phyloP scores from a whole-genome alignment of 768 basidiomycete species.

The Leccinum longicurvipes region DNA sequence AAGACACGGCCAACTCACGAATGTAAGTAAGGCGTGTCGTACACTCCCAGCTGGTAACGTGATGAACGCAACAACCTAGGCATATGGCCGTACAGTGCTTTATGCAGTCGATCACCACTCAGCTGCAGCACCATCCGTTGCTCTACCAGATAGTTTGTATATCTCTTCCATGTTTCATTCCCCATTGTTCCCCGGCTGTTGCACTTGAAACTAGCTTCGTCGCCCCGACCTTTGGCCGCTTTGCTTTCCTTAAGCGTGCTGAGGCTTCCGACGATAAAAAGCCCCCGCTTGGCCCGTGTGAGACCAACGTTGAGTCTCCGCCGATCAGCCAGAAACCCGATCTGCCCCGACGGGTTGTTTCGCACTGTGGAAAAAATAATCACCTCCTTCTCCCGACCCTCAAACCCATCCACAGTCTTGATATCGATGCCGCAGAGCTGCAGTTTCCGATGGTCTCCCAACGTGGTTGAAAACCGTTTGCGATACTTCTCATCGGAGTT shows the following conservation, averaged over 20 bases:
- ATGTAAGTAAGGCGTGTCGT: constrained; percentile 7
- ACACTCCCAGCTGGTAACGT: constrained; percentile 3
- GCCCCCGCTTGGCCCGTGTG: constrained; percentile 82
- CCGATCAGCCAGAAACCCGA: constrained; percentile 88
- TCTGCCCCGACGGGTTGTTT: constrained; percentile 70
- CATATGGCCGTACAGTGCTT: constrained; percentile 28
- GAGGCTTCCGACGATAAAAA: constrained; percentile 77
- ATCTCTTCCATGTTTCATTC: constrained; percentile 57
- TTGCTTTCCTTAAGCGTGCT: constrained; percentile 56
- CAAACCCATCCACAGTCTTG: constrained; percentile 93
- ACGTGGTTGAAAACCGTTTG: constrained; percentile 50
- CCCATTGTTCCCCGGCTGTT: constrained; percentile 37
- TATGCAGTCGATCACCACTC: constrained; percentile 39
- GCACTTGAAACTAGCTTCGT: constrained; percentile 10
- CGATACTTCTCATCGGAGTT: constrained; percentile 50
- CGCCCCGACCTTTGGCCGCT: constrained; percentile 22
- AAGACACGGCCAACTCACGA: constrained; percentile 4
- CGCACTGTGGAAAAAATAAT: constrained; percentile 91
- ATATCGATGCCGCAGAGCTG: constrained; percentile 73
- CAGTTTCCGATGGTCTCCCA: constrained; percentile 64
- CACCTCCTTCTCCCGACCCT: constrained; percentile 90
- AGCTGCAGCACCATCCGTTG: constrained; percentile 52
- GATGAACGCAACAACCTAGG: constrained; percentile 8
- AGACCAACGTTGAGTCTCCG: constrained; percentile 87
- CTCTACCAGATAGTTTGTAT: constrained; percentile 52